Evolutionary conservation across 352 stramenopile species (phyloP).

Genomic region (Globisporangium spinosum): DNA sequence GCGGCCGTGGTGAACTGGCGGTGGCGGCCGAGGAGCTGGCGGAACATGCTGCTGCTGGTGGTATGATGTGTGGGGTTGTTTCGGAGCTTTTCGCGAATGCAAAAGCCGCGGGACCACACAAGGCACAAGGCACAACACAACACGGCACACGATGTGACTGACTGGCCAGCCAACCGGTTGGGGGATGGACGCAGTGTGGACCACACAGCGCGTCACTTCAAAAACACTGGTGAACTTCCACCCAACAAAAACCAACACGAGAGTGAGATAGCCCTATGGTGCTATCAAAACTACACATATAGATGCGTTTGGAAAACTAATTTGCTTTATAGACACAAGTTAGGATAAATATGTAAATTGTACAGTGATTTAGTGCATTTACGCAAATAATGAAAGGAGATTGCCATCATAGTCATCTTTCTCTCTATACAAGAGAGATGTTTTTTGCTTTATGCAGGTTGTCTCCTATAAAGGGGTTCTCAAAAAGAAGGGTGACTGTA

Average conservation of each 20-base stretch:
- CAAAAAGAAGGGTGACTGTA: neutral
- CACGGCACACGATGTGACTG: conserved; percentile 2
- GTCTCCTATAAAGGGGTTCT: too few relatives aligned
- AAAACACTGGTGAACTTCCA: conserved; percentile 10
- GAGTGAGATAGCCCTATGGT: neutral
- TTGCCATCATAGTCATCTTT: too few relatives aligned
- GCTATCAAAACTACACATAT: neutral
- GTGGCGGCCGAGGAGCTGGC: conserved; percentile 56
- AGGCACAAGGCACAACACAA: neutral
- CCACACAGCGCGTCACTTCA: conserved; percentile 11
- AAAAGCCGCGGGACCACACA: neutral
- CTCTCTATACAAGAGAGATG: too few relatives aligned
- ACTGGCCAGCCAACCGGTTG: neutral
- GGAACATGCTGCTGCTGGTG: conserved; percentile 46
- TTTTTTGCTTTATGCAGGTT: neutral
- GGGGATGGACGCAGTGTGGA: neutral
- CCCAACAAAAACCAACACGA: neutral
- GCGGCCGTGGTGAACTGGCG: conserved; percentile 43
- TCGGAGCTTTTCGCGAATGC: conserved; percentile 14
- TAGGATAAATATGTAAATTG: neutral
- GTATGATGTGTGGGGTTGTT: neutral
- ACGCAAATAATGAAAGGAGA: neutral
- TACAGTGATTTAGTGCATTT: neutral
- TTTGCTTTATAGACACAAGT: neutral
- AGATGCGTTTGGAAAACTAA: neutral